Base-by-base conservation (phyloP, 495 filamentous ascomycete genomes). In the Penicillium malachiteum region DNA sequence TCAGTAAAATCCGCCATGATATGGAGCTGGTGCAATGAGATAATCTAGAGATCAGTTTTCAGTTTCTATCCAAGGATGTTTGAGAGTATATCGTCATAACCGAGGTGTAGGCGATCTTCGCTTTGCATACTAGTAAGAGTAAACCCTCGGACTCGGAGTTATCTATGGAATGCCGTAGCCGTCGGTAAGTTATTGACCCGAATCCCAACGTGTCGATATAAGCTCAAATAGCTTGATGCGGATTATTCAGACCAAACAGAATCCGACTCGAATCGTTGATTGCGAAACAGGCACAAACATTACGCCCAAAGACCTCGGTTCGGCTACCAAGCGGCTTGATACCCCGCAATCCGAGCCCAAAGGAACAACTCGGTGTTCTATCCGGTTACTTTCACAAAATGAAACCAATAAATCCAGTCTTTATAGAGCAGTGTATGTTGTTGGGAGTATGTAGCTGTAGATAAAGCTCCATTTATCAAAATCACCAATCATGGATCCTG, bases 1-100 rank as follows among this genome's bases (percentile, higher is more conserved):
- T 64, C 48, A 13, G 72, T 71, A 52, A 74, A 79, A 53, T 79
- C 76, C 40, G 64, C 60, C 70, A 76, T 78, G 30, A 3, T 43
- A 12, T n/a, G n/a, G 30, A 2, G 34, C 13, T 34, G 32, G 4
- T 26, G 21, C 21, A 26, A 26, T 26, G 21, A 26, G 21, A 26
- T 26, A 2, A 4, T 26, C 21, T 4, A 26, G 21, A 26, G 4
- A 26, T 26, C 21, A 26, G 21, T 26, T 26, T 26, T 26, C 21
- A 26, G 21, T 26, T 26, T 26, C 2, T 26, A 2, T 1, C 21
- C 2, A 26, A 1, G 4, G 4, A 26, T 26, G 21, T 26, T 26
- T 26, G 2, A 26, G 6, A 3, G 17, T 12, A 10, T 8, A 21
- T 43, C 17, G 0, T 43, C 14, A 4, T 26, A 18, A n/a, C 39